These are phyloP conservation scores for Cyberlindnera maritima DNA, from an alignment of 805 yeast species.

Conservation along the genomic window DNA sequence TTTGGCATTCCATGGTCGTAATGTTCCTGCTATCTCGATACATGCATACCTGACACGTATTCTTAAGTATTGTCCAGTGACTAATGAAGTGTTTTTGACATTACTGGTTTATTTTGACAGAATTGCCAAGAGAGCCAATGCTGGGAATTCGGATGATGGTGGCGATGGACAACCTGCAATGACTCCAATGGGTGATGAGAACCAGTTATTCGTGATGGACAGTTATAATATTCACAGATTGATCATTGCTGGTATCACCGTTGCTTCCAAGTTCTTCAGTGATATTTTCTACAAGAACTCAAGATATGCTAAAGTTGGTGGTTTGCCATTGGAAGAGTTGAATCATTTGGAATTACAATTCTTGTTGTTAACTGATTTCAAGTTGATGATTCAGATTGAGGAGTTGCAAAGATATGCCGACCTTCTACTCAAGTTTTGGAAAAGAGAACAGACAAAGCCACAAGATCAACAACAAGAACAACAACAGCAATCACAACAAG, in stretches of 20 bases:
- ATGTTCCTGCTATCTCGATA: conserved; percentile 91
- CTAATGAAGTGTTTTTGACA: conserved; percentile 92
- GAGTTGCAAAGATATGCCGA: conserved; percentile 92
- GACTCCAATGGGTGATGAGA: conserved; percentile 27
- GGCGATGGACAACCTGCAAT: conserved; percentile 15
- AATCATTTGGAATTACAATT: conserved; percentile 92
- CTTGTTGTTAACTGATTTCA: conserved; percentile 78
- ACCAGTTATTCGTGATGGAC: conserved; percentile 88
- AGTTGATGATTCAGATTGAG: conserved; percentile 81
- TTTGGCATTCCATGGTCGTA: conserved; percentile 91
- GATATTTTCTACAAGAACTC: conserved; percentile 94
- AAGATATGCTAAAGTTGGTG: conserved; percentile 94
- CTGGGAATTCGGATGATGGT: conserved; percentile 31
- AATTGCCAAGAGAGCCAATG: conserved; percentile 80
- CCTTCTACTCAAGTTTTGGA: conserved; percentile 80
- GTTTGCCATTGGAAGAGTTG: conserved; percentile 87
- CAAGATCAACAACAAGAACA: conserved; percentile 1
- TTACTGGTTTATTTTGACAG: conserved; percentile 91
- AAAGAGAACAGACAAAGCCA: conserved; percentile 43
- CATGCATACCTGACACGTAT: conserved; percentile 89
- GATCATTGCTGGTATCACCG: conserved; percentile 92
- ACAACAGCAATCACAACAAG: conserved; percentile 3
- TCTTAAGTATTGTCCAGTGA: conserved; percentile 96
- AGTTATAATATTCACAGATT: conserved; percentile 92
- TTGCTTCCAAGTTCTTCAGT: conserved; percentile 89